Evolutionary conservation across 495 filamentous ascomycete genomes (phyloP), one percentile per base, ranked within the genome.

Genomic region (Rhypophila decipiens): DNA sequence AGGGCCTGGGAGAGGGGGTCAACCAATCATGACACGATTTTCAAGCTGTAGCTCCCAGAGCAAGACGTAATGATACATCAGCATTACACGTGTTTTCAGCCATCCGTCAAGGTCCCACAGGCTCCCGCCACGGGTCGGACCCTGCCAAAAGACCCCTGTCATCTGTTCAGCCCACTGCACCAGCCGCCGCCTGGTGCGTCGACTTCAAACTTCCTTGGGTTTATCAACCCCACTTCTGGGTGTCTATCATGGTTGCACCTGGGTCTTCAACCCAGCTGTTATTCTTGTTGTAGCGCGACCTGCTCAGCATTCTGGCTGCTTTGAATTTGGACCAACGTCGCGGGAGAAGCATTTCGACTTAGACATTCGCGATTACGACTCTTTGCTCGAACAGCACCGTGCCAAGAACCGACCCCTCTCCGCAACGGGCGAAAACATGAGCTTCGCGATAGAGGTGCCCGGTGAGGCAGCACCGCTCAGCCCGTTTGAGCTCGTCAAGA

Each of bases 401-500:
- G n/a, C n/a, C 5, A 37, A 12, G 15, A 38, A n/a, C 20, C 7
- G 15, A 7, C 9, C 36, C 12, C 36, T 8, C 17, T 38, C 36
- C 12, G 17, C 31, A 11, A 35, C 2, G 31, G 12, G 31, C 12
- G 12, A 5, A 35, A 35, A 33, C 7, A 79, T 79, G 76, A 71
- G 62, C 51, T 77, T 76, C 55, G 59, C 70, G 33, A 73, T 79
- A 54, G 76, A 79, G 55, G 73, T 71, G 49, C 66, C 75, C 2
- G 76, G 75, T 44, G 72, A 75, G 45, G 74, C 73, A 4, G 64
- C 60, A 44, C 79, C 79, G 40, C 64, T 83, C 36, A 73, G 51
- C 45, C 74, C 78, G 24, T 72, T 82, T 39, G 84, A 84, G 55
- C 79, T 98, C 3, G 79, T 83, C 55, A 81, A 82, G 56, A 77